Evolutionary conservation across 2,329 filamentous ascomycete species (phyloP).

Genomic region (Sporothrix curviconia): DNA sequence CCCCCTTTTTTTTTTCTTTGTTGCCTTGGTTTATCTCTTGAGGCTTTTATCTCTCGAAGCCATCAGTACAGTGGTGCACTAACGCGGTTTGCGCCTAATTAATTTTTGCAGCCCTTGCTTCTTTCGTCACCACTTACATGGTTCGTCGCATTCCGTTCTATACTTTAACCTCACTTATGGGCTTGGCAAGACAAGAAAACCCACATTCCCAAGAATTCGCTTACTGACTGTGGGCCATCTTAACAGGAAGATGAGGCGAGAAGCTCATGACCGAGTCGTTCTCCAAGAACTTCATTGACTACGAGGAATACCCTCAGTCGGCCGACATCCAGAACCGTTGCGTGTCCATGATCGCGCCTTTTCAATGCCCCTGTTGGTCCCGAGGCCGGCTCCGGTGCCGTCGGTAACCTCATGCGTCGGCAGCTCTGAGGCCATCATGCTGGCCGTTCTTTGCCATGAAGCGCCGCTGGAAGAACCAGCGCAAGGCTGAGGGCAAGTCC

Average conservation of each 20-base stretch:
- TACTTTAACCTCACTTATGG: conserved; percentile 62
- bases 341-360: conserved; percentile 82
- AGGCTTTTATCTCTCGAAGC: too few species aligned
- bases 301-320: conserved; percentile 75
- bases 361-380: conserved; percentile 67
- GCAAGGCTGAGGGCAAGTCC: conserved; percentile 75
- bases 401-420: conserved; percentile 87
- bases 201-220: too few species aligned
- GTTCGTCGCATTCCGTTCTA: not conserved
- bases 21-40: too few species aligned
- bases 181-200: too few species aligned
- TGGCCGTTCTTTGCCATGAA: conserved; percentile 87
- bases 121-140: conserved; percentile 9
- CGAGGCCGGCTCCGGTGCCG: conserved; percentile 51
- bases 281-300: conserved; percentile 92
- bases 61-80: too few species aligned
- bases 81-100: too few species aligned
- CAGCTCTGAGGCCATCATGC: conserved; percentile 83
- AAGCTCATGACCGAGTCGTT: conserved; percentile 91
- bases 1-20: conserved; percentile 15
- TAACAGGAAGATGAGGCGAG: conserved; percentile 80
- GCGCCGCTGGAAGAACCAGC: conserved; percentile 84
- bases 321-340: conserved; percentile 89
- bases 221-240: not conserved
- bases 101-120: too few species aligned